These are phyloP conservation scores for Rubia peregrina DNA, from an alignment of 305 asterid genomes.

Conservation along the genomic window DNA sequence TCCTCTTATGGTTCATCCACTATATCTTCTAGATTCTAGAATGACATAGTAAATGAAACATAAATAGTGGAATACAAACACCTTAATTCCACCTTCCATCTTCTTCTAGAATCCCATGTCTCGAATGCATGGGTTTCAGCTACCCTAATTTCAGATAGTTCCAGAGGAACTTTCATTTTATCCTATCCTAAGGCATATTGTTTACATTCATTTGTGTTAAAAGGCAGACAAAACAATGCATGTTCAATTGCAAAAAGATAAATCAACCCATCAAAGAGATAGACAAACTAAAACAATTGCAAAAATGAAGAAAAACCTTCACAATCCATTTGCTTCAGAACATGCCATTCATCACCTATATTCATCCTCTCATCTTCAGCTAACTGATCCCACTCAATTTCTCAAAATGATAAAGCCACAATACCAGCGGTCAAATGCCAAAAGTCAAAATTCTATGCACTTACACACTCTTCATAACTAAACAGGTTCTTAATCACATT, in stretches of 20 bases:
- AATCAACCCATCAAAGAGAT: background rate
- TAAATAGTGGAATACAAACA: background rate
- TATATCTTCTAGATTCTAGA: slow-evolving; percentile 2
- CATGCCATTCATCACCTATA: background rate
- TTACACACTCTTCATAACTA: background rate
- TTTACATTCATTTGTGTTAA: background rate
- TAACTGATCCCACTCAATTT: slow-evolving; percentile 1
- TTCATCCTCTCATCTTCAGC: slow-evolving; percentile 7
- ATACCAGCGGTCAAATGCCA: background rate
- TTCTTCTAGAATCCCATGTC: background rate
- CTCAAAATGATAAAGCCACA: background rate
- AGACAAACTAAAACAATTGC: background rate
- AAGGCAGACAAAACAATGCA: background rate
- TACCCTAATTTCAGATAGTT: background rate
- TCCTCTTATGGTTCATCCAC: background rate
- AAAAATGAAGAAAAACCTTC: background rate
- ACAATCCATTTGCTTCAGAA: background rate
- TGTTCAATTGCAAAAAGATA: background rate
- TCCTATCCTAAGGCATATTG: background rate
- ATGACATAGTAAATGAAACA: background rate
- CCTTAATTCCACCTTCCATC: background rate
- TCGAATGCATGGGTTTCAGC: background rate
- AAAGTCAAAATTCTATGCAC: background rate
- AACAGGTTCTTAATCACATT: background rate
- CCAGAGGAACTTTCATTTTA: background rate